Evolutionary conservation across 129 eudicot species (phyloP).

Genomic region (Artemisia annua): DNA sequence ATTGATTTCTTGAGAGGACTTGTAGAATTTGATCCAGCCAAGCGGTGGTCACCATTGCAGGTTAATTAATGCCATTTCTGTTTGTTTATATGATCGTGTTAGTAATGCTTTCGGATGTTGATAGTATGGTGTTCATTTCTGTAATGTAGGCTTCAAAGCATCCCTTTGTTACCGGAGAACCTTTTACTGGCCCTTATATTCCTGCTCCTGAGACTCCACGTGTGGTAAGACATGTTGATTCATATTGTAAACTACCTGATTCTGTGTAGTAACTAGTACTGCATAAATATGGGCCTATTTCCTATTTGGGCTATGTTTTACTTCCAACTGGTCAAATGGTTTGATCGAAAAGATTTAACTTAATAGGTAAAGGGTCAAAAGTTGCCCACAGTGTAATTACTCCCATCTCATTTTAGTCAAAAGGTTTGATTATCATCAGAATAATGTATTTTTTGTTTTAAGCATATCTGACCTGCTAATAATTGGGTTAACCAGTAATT

Average conservation of each 20-base stretch:
- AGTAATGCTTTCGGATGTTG: slow-evolving; percentile 12
- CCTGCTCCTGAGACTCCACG: slow-evolving; percentile 98
- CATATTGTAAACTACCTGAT: background rate
- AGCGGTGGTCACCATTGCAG: slow-evolving; percentile 99
- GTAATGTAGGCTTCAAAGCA: slow-evolving; percentile 89
- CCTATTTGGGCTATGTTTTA: background rate
- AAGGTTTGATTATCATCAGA: background rate
- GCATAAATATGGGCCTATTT: background rate
- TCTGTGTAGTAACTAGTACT: background rate
- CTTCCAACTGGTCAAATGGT: background rate
- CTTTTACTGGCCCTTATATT: slow-evolving; percentile 81
- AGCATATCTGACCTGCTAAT: background rate
- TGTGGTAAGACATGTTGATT: slow-evolving; percentile 40
- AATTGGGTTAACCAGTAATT: background rate
- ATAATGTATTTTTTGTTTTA: background rate
- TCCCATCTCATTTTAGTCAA: background rate
- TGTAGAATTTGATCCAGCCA: slow-evolving; percentile 95
- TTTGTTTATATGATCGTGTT: background rate
- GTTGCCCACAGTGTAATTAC: background rate
- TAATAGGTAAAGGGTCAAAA: background rate
- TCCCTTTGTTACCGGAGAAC: slow-evolving; percentile 98
- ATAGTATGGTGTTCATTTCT: slow-evolving; percentile 11
- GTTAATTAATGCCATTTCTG: slow-evolving; percentile 33
- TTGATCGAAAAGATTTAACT: background rate
- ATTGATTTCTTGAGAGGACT: slow-evolving; percentile 97